These are phyloP conservation scores for Melaleuca quinquenervia DNA, from an alignment of 345 rosid genomes.

Conservation along the genomic window DNA sequence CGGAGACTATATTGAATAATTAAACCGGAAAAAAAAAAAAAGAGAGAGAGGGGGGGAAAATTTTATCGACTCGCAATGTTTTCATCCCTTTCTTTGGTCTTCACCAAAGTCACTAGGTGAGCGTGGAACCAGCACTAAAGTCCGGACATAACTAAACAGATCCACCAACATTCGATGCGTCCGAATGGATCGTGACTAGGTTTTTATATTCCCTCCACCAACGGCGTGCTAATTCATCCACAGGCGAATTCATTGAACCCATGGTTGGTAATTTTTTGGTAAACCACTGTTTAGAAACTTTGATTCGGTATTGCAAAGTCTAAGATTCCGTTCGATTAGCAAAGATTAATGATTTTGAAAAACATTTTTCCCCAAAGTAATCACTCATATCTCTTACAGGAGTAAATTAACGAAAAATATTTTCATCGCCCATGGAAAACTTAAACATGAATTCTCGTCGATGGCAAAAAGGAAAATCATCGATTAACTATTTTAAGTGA, in stretches of 20 bases:
- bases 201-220: no score
- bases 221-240: neutral
- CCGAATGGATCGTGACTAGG: neutral
- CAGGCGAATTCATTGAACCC: neutral
- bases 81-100: neutral
- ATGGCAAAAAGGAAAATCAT: no score
- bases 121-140: neutral
- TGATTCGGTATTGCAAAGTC: neutral
- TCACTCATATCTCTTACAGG: rapidly evolving
- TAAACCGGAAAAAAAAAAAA: no score
- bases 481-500: rapidly evolving
- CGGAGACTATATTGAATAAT: no score
- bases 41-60: no score
- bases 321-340: neutral
- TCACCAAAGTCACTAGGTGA: neutral
- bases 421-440: neutral
- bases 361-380: neutral
- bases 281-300: neutral
- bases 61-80: neutral
- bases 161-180: neutral
- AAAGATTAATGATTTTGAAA: neutral
- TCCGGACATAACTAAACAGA: neutral
- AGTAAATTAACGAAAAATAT: neutral
- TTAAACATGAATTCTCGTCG: neutral
- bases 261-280: neutral